These are phyloP conservation scores for Chrysanthemum makinoi DNA, from an alignment of 129 eudicot species.

Conservation along the genomic window DNA sequence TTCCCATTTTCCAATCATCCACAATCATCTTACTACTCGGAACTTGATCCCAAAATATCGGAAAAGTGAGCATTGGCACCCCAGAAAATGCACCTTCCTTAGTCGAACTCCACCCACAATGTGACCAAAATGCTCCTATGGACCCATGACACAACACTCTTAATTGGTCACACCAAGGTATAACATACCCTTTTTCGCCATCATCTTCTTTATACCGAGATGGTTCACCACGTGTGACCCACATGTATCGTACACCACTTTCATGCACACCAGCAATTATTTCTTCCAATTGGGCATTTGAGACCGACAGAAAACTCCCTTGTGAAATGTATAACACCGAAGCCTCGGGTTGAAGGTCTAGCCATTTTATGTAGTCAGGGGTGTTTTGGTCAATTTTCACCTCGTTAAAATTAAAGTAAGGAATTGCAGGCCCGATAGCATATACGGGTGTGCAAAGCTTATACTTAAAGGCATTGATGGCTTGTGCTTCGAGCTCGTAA, in stretches of 20 bases:
- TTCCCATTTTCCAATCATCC: conserved; percentile 75
- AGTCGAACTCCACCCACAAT: conserved; percentile 90
- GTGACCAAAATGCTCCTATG: conserved; percentile 83
- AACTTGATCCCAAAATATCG: conserved; percentile 61
- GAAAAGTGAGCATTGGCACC: conserved; percentile 59
- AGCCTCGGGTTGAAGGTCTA: conserved; percentile 37
- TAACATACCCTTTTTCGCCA: conserved; percentile 39
- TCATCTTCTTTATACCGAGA: conserved; percentile 11
- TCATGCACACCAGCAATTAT: conserved; percentile 42
- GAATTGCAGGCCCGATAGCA: conserved; percentile 59
- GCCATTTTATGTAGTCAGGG: conserved; percentile 49
- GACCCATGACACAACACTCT: conserved; percentile 61
- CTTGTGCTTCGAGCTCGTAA: conserved; percentile 54
- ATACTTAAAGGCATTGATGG: conserved; percentile 35
- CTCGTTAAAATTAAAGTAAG: conserved; percentile 25
- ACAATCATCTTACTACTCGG: conserved; percentile 56
- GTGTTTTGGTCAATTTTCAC: conserved; percentile 26
- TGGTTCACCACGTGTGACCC: conserved; percentile 57
- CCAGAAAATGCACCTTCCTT: conserved; percentile 60
- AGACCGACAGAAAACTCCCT: conserved; percentile 68
- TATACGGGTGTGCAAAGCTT: conserved; percentile 39
- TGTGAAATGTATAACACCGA: conserved; percentile 67
- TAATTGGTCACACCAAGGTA: conserved; percentile 79
- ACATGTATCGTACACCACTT: conserved; percentile 63
- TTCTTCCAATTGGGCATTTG: conserved; percentile 56